A percentile compares a stretch with the other conserved stretches of the same genome.
These are phyloP conservation scores for Balakata baccata DNA, from an alignment of 345 rosid species.

Conservation along the genomic window DNA sequence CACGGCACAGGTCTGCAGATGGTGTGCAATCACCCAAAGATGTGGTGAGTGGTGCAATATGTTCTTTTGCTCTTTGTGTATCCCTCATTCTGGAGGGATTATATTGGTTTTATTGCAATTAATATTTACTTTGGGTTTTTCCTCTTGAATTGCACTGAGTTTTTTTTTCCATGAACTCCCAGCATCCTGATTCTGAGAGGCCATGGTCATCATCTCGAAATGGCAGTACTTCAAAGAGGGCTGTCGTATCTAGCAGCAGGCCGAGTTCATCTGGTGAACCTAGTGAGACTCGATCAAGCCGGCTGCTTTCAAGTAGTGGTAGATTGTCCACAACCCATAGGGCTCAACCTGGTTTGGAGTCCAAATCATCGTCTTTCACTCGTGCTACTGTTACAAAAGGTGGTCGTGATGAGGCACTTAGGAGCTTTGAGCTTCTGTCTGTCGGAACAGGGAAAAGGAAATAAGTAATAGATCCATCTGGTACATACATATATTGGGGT, in stretches of 20 bases:
- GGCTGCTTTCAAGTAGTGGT: constrained; percentile 58
- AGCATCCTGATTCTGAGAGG: constrained; percentile 55
- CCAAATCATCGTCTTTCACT: constrained; percentile 44
- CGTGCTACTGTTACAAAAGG: constrained; percentile 49
- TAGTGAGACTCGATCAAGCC: constrained; percentile 56
- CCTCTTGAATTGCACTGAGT: neutral
- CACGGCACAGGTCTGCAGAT: constrained; percentile 52
- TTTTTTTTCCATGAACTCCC: constrained; percentile 1
- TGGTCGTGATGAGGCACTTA: constrained; percentile 45
- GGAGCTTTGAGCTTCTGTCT: constrained; percentile 66
- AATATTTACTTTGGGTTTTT: neutral
- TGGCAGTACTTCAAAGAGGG: constrained; percentile 69
- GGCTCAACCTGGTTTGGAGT: constrained; percentile 56
- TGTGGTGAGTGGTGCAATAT: constrained; percentile 37
- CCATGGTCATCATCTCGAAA: constrained; percentile 57
- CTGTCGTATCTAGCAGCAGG: constrained; percentile 48
- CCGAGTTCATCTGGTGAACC: constrained; percentile 77
- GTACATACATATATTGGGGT: constrained; percentile 10
- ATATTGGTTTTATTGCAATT: neutral
- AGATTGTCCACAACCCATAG: constrained; percentile 58
- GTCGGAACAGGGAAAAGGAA: constrained; percentile 44
- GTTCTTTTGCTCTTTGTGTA: neutral
- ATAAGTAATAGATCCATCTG: constrained; percentile 1
- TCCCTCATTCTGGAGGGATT: too few relatives aligned
- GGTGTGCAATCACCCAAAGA: constrained; percentile 54